A percentile compares a stretch with the other conserved stretches of the same genome.
Evolutionary conservation across 2,329 filamentous ascomycete genomes (phyloP).

Genomic region (Exophiala aquamarina): DNA sequence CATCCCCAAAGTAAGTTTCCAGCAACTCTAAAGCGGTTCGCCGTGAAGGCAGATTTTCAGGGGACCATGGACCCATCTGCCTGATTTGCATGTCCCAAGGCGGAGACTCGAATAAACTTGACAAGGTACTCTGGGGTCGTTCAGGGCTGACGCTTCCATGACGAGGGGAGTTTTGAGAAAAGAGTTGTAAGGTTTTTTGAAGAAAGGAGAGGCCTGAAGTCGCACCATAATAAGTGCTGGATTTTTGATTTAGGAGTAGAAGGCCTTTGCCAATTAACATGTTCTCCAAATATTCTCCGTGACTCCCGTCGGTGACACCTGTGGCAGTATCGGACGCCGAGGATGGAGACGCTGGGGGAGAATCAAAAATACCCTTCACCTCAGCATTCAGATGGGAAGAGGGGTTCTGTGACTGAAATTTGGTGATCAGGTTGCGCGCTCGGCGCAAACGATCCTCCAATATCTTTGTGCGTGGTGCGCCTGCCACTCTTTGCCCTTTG

Average conservation of each 20-base stretch:
- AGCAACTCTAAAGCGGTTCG: slow-evolving; percentile 14
- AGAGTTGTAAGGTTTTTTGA: slow-evolving; percentile 17
- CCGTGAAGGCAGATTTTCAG: slow-evolving; percentile 15
- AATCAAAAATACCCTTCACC: slow-evolving; percentile 19
- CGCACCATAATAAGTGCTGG: slow-evolving; percentile 20
- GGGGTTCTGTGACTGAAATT: slow-evolving; percentile 13
- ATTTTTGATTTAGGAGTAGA: slow-evolving; percentile 11
- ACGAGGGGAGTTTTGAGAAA: slow-evolving; percentile 9
- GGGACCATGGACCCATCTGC: slow-evolving; percentile 5
- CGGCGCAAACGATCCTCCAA: slow-evolving; percentile 23
- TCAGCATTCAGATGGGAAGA: slow-evolving; percentile 10
- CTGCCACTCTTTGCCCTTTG: slow-evolving; percentile 10
- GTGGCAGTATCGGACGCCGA: slow-evolving; percentile 4
- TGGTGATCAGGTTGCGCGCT: slow-evolving; percentile 13
- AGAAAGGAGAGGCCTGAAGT: slow-evolving; percentile 21
- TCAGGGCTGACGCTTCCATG: neutral
- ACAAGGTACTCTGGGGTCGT: slow-evolving; percentile 7
- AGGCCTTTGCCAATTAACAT: slow-evolving; percentile 22
- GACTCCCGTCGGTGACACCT: slow-evolving; percentile 7
- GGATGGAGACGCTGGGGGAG: slow-evolving; percentile 12
- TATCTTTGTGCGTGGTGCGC: slow-evolving; percentile 18
- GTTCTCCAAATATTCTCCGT: slow-evolving; percentile 19
- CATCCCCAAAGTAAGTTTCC: slow-evolving; percentile 16
- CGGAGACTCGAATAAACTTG: slow-evolving; percentile 22
- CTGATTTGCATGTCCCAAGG: slow-evolving; percentile 17